phyloP scores from a whole-genome alignment of 441 rosid genomes.

The Populus tomentosa region DNA sequence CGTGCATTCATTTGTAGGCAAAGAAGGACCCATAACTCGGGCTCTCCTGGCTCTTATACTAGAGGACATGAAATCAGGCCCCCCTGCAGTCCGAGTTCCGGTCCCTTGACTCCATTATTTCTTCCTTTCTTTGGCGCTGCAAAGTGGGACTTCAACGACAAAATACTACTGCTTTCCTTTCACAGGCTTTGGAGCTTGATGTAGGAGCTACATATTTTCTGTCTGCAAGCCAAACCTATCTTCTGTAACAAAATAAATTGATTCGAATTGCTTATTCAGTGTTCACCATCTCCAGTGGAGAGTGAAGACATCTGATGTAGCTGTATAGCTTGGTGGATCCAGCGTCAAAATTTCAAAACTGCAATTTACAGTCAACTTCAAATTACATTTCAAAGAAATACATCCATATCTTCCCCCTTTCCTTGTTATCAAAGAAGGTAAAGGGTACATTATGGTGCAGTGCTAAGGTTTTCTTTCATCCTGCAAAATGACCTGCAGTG shows the following conservation, averaged over 20 bases:
- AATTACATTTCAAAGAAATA: too few species aligned
- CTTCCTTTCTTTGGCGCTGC: background rate
- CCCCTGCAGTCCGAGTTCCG: conserved; percentile 52
- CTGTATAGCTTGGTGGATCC: background rate
- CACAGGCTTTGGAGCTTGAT: background rate
- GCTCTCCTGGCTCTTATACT: conserved; percentile 48
- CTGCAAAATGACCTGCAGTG: background rate
- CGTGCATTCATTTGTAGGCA: background rate
- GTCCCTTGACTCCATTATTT: conserved; percentile 36
- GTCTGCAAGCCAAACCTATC: background rate
- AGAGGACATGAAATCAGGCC: conserved; percentile 81
- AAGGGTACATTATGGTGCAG: too few species aligned
- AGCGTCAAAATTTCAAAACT: too few species aligned
- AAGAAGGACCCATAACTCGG: background rate
- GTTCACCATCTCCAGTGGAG: background rate
- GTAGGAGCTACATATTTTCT: background rate
- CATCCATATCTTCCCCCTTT: too few species aligned
- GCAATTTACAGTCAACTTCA: background rate
- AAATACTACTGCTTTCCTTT: background rate
- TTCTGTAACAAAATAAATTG: background rate
- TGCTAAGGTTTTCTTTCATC: too few species aligned
- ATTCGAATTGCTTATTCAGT: background rate
- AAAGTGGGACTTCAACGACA: conserved; percentile 5
- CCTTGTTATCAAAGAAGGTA: too few species aligned
- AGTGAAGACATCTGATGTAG: background rate